Evolutionary conservation across 164 flowering plant species (phyloP).

Genomic region (Tetracentron sinense): DNA sequence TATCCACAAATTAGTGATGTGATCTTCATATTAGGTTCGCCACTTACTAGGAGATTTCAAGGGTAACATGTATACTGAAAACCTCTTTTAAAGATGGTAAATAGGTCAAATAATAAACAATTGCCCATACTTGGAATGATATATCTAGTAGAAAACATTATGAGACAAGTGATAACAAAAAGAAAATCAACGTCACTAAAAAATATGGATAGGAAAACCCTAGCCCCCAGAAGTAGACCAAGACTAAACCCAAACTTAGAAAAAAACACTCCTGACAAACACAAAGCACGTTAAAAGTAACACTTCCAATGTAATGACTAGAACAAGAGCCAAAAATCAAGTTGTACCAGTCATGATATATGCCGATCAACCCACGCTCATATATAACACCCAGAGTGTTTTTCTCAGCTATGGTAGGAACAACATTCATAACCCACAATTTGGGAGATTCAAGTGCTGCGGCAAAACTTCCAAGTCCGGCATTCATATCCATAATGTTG

Average conservation of each 20-base stretch:
- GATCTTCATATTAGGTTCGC: no score
- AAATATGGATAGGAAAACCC: neutral
- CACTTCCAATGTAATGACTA: no score
- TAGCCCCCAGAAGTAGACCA: neutral
- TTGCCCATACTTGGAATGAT: no score
- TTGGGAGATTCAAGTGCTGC: conserved; percentile 79
- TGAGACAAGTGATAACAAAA: no score
- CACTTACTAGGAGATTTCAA: no score
- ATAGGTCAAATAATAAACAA: no score
- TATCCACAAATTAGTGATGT: no score
- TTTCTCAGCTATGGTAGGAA: conserved; percentile 81
- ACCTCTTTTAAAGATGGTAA: no score
- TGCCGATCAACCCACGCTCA: conserved; percentile 87
- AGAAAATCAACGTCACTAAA: neutral
- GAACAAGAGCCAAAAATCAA: no score
- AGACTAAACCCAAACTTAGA: neutral
- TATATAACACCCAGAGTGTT: conserved; percentile 70
- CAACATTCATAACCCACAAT: conserved; percentile 93
- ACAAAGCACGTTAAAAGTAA: neutral
- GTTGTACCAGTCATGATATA: conserved; percentile 90
- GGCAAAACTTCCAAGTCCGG: conserved; percentile 89
- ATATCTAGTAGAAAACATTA: neutral
- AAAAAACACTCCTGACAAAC: neutral
- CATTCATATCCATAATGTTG: no score
- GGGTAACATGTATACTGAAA: no score